These are phyloP conservation scores for Globisporangium carolinianum DNA, from an alignment of 352 stramenopile genomes.

Conservation along the genomic window DNA sequence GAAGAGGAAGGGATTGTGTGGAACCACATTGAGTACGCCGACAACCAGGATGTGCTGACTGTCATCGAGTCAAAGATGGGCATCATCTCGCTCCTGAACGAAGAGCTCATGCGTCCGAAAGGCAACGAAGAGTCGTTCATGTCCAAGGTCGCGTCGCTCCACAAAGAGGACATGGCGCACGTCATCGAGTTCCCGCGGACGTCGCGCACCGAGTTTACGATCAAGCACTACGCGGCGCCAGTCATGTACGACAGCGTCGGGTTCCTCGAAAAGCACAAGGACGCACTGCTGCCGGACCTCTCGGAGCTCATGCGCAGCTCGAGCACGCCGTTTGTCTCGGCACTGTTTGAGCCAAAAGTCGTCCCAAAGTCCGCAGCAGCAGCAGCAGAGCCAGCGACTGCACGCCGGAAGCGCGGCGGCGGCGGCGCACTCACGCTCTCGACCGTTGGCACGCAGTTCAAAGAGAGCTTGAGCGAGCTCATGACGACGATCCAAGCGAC, in stretches of 20 bases:
- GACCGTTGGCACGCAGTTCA: constrained; percentile 90
- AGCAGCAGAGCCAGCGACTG: constrained; percentile 9
- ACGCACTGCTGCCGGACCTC: constrained; percentile 92
- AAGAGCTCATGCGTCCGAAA: constrained; percentile 87
- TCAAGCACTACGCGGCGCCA: constrained; percentile 93
- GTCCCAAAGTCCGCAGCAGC: constrained; percentile 24
- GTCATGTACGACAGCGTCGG: constrained; percentile 92
- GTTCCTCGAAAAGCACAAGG: constrained; percentile 96
- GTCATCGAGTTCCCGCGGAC: constrained; percentile 82
- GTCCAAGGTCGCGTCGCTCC: constrained; percentile 74
- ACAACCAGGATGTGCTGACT: constrained; percentile 86
- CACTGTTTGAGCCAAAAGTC: constrained; percentile 66
- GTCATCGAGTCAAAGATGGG: constrained; percentile 86
- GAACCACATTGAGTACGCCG: constrained; percentile 88
- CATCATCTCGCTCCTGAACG: constrained; percentile 87
- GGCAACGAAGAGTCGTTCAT: constrained; percentile 82
- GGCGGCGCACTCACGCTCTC: constrained; percentile 54
- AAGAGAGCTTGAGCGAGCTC: constrained; percentile 89
- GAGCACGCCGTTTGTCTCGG: constrained; percentile 57
- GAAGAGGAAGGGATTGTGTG: constrained; percentile 91
- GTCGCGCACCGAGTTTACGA: constrained; percentile 88
- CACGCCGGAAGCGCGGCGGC: constrained; percentile 44
- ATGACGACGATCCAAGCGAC: constrained; percentile 95
- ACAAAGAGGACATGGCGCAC: constrained; percentile 80
- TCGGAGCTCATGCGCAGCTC: constrained; percentile 84